Conservation (phyloP, 75 land plant genomes). For the Cupressus sempervirens region DNA sequence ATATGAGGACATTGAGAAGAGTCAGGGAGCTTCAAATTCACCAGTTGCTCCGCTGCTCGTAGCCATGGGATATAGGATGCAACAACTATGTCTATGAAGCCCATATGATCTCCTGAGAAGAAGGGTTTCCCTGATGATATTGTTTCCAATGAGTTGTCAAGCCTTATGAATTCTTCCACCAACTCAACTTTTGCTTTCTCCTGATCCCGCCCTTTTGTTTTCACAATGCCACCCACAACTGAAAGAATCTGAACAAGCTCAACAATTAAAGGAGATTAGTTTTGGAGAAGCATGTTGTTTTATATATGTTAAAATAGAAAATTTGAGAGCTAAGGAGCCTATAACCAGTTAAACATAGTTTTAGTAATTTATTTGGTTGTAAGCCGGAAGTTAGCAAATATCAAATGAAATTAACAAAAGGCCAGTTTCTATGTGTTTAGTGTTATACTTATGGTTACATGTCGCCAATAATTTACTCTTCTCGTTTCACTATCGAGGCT, state of each 20-base stretch:
- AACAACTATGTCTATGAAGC: constrained; percentile 28
- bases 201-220: constrained; percentile 24
- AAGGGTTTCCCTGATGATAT: constrained; percentile 28
- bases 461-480: too few relatives aligned
- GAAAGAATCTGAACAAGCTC: constrained; percentile 13
- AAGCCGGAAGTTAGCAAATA: too few relatives aligned
- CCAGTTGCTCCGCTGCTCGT: neutral
- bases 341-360: too few relatives aligned
- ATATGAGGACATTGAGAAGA: constrained; percentile 7
- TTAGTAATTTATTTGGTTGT: too few relatives aligned
- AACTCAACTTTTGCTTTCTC: constrained; percentile 14
- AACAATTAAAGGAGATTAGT: neutral
- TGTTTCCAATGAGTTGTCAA: constrained; percentile 25
- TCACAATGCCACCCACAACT: neutral
- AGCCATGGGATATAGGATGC: constrained; percentile 4
- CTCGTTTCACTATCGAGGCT: too few relatives aligned
- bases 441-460: too few relatives aligned
- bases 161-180: constrained; percentile 19
- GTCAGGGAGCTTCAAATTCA: constrained; percentile 10
- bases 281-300: neutral
- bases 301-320: too few relatives aligned
- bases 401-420: too few relatives aligned
- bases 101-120: constrained; percentile 42
- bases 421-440: too few relatives aligned
- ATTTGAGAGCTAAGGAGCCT: too few relatives aligned